These are phyloP conservation scores for Phialophora chinensis DNA, from an alignment of 2,329 filamentous ascomycete species.

Conservation along the genomic window DNA sequence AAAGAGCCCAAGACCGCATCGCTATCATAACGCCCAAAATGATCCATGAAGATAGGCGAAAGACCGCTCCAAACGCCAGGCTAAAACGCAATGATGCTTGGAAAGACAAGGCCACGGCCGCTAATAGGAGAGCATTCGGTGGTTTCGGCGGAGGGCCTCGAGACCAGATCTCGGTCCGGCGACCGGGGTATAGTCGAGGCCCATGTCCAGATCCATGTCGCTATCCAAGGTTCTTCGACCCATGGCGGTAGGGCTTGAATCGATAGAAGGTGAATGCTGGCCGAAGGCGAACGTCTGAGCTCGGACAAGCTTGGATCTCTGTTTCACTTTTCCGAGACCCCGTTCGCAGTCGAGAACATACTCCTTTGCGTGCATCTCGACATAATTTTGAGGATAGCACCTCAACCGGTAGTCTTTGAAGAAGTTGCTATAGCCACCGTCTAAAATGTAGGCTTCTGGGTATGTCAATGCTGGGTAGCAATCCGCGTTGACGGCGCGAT, in stretches of 20 bases:
- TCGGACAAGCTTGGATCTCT: slow-evolving; percentile 81
- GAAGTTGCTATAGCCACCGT: slow-evolving; percentile 95
- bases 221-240: slow-evolving; percentile 44
- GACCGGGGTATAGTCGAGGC: slow-evolving; percentile 37
- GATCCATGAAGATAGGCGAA: slow-evolving; percentile 18
- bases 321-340: slow-evolving; percentile 90
- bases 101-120: slow-evolving; percentile 24
- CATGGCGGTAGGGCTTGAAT: slow-evolving; percentile 66
- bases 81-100: slow-evolving; percentile 31
- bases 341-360: slow-evolving; percentile 93
- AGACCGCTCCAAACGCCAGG: slow-evolving; percentile 36
- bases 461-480: slow-evolving; percentile 89
- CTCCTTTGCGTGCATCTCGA: slow-evolving; percentile 92
- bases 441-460: slow-evolving; percentile 94
- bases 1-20: slow-evolving; percentile 13
- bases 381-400: slow-evolving; percentile 93
- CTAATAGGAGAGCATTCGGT: slow-evolving; percentile 39
- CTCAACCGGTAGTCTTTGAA: slow-evolving; percentile 77
- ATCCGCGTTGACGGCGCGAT: slow-evolving; percentile 83
- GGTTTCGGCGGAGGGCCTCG: slow-evolving; percentile 33
- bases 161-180: slow-evolving; percentile 31
- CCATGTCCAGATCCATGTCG: slow-evolving; percentile 40
- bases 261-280: slow-evolving; percentile 66
- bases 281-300: slow-evolving; percentile 97
- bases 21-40: slow-evolving; percentile 17